A percentile compares a stretch with the other conserved stretches of the same genome.
Conservation (phyloP, 176 grass and related monocot genomes). For the Carex cristatella region DNA sequence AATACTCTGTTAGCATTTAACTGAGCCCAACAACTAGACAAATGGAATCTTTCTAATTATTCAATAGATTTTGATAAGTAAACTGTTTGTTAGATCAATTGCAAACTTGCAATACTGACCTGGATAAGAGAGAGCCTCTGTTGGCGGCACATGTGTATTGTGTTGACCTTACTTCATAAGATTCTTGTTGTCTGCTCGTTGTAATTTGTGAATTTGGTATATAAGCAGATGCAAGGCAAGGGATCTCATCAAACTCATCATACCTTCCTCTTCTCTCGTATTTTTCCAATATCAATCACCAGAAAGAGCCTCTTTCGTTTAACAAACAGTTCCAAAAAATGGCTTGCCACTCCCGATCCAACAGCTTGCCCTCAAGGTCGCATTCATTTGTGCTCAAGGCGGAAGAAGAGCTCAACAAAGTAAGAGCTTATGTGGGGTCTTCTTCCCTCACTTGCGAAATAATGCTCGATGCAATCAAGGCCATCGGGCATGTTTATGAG, state of each 20-base stretch:
- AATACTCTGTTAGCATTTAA: not conserved
- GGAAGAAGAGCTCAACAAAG: constrained; percentile 25
- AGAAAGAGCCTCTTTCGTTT: constrained; percentile 10
- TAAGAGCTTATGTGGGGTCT: not conserved
- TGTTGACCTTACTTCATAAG: not conserved
- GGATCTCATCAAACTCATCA: not conserved
- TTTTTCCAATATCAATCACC: constrained; percentile 2
- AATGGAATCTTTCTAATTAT: not conserved
- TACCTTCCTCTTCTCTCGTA: not conserved
- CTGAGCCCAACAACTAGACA: not conserved
- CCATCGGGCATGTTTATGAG: constrained; percentile 22
- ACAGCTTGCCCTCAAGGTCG: constrained; percentile 24
- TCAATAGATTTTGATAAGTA: not conserved
- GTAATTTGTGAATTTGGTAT: constrained; percentile 9
- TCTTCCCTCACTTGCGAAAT: constrained; percentile 1
- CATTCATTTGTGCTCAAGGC: constrained; percentile 23
- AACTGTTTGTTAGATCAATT: not conserved
- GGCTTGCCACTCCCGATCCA: constrained; percentile 22
- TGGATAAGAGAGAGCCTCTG: not conserved
- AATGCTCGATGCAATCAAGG: not conserved
- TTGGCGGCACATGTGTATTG: not conserved
- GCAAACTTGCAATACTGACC: not conserved
- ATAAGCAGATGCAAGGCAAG: not conserved
- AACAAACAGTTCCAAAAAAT: not conserved
- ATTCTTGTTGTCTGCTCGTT: not conserved